Percentiles rank a stretch among this genome's conserved stretches.
phyloP scores from a whole-genome alignment of 1,139 yeast species.

The Pichia sp. region DNA sequence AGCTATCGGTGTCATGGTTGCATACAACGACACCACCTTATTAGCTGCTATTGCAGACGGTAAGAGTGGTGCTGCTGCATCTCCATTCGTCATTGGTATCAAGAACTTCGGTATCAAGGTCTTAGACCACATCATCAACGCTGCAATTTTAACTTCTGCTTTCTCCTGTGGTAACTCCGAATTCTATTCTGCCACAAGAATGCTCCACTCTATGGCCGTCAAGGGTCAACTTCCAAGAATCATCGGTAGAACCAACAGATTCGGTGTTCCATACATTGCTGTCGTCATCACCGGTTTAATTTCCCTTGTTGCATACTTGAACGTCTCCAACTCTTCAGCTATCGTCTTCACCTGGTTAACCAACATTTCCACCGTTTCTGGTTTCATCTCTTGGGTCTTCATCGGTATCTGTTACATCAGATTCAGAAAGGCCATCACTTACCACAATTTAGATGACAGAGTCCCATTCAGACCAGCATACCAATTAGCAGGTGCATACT shows the following conservation, averaged over 20 bases:
- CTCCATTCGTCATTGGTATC: slow-evolving; percentile 52
- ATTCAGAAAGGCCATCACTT: slow-evolving; percentile 52
- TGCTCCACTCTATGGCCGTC: slow-evolving; percentile 38
- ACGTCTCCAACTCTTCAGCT: slow-evolving; percentile 30
- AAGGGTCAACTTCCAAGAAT: slow-evolving; percentile 50
- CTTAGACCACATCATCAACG: slow-evolving; percentile 39
- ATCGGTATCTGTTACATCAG: slow-evolving; percentile 46
- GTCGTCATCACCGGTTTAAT: slow-evolving; percentile 36
- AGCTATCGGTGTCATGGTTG: slow-evolving; percentile 39
- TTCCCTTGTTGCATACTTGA: slow-evolving; percentile 36
- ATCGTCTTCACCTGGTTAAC: slow-evolving; percentile 39
- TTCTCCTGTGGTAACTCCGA: slow-evolving; percentile 42
- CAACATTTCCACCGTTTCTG: slow-evolving; percentile 43
- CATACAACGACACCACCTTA: slow-evolving; percentile 18
- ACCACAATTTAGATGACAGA: slow-evolving; percentile 43
- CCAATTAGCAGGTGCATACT: slow-evolving; percentile 47
- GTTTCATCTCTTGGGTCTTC: slow-evolving; percentile 45
- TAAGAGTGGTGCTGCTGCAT: slow-evolving; percentile 39
- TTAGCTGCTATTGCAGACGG: slow-evolving; percentile 17
- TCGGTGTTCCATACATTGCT: slow-evolving; percentile 43
- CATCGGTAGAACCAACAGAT: slow-evolving; percentile 40
- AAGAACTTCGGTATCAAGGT: slow-evolving; percentile 36
- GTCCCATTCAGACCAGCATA: slow-evolving; percentile 44
- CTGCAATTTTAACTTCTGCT: slow-evolving; percentile 42
- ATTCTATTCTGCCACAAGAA: slow-evolving; percentile 39